phyloP scores from a whole-genome alignment of 1,284 basidiomycete genomes.

The Apiotrichum siamense region DNA sequence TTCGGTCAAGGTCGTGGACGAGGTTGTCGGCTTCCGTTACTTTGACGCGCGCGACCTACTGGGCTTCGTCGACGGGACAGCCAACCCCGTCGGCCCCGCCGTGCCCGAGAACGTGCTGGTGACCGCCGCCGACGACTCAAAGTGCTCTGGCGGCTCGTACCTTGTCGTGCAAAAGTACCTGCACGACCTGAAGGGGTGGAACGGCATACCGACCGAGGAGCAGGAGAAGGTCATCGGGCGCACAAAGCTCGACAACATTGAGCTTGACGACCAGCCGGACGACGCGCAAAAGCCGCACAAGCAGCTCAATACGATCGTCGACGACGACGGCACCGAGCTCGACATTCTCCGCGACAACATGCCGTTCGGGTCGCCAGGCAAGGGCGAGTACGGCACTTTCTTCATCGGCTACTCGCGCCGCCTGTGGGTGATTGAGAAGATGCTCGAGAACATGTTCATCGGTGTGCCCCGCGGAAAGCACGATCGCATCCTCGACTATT shows the following conservation, averaged over 20 bases:
- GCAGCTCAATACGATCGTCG: slow-evolving; percentile 11
- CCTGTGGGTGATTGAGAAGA: slow-evolving; percentile 19
- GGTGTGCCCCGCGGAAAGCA: slow-evolving; percentile 14
- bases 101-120: slow-evolving; percentile 1
- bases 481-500: slow-evolving; percentile 16
- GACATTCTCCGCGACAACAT: slow-evolving; percentile 23
- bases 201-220: slow-evolving; percentile 6
- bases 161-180: slow-evolving; percentile 17
- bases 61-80: slow-evolving; percentile 19
- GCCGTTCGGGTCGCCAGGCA: slow-evolving; percentile 15
- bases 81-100: slow-evolving; percentile 14
- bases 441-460: slow-evolving; percentile 19
- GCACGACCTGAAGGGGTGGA: slow-evolving; percentile 15
- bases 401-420: slow-evolving; percentile 16
- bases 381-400: slow-evolving; percentile 15
- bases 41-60: slow-evolving; percentile 20
- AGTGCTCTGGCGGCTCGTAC: slow-evolving; percentile 9
- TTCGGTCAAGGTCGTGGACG: slow-evolving; percentile 6
- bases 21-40: slow-evolving; percentile 15
- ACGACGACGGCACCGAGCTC: slow-evolving; percentile 7
- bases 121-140: not conserved
- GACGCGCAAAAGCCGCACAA: slow-evolving; percentile 16
- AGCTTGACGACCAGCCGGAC: slow-evolving; percentile 8
- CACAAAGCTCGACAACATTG: slow-evolving; percentile 17
- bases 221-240: slow-evolving; percentile 16